Evolutionary conservation across 768 basidiomycete genomes (phyloP), one percentile per base, ranked within the genome.

Genomic region (Termitomyces sp.): DNA sequence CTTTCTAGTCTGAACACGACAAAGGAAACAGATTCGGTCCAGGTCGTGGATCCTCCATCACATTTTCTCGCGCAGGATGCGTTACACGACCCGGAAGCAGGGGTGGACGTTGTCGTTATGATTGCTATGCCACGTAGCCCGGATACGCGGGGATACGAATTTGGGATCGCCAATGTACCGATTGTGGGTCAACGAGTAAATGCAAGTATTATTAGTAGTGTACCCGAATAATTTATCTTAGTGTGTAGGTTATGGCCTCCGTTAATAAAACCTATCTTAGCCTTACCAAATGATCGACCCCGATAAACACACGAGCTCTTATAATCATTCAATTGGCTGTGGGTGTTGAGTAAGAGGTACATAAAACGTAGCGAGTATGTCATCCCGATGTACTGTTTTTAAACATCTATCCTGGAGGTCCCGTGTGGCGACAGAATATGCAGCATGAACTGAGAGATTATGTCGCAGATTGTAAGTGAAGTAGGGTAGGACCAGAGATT

Each of bases 71-170:
- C 34, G 6, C 55, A 58, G 22, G 53, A 58, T 27, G 31, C 57
- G 34, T 67, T 69, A 7, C 65, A 70, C 22, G 63, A 68, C 11
- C 37, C 74, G n/a, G 22, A 57, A 20, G 46, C 50, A 30, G 55
- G 54, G 20, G 46, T 73, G 18, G 73, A 78, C 50, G 67, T 83
- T 20, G 75, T 74, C 0, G 72, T 82, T 37, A 67, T 83, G 69
- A 74, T 84, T 42, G 70, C 68, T 13, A 82, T 83, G 80, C 82
- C 82, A 7, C 66, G 67, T n/a, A 50, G 45, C 33, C 41, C 54
- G 22, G 63, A 59, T 11, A 55, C 50, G 55, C 62, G 44, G 4
- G 37, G 55, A 59, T 77, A 77, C 61, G 73, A 82, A 66, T 74
- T 83, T 54, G 82, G 82, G 12, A 69, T 80, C 36, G 56, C 72